Percentiles rank a stretch among this genome's conserved stretches.
Evolutionary conservation across 2,329 filamentous ascomycete species (phyloP).

Genomic region (Scleromitrula shiraiana): DNA sequence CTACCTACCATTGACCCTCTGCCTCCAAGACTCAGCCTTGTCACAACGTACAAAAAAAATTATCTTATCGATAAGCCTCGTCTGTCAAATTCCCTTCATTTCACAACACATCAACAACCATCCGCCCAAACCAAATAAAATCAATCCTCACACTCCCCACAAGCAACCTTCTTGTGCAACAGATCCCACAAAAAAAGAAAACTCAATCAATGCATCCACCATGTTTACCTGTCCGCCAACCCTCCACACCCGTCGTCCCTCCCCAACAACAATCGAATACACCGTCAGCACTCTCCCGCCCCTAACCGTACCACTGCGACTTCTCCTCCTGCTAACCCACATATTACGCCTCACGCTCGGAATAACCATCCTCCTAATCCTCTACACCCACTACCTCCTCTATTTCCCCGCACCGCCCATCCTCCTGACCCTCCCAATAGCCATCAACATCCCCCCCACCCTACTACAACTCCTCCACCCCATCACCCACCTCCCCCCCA

Average conservation of each 20-base stretch:
- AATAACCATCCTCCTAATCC: constrained; percentile 37
- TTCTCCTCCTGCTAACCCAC: constrained; percentile 38
- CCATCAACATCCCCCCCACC: constrained; percentile 30
- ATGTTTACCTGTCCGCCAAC: constrained; percentile 57
- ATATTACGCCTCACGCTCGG: constrained; percentile 35
- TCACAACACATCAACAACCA: neutral
- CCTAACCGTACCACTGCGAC: constrained; percentile 39
- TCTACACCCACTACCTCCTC: constrained; percentile 41
- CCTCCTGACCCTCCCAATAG: constrained; percentile 27
- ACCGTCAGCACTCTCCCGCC: constrained; percentile 74
- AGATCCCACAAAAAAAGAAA: no score
- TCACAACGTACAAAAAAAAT: no score
- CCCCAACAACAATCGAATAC: constrained; percentile 86
- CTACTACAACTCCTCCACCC: constrained; percentile 35
- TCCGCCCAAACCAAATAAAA: neutral
- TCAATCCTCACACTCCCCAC: neutral
- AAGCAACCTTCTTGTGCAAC: neutral
- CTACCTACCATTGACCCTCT: no score
- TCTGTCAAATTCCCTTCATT: constrained; percentile 6
- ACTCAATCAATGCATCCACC: constrained; percentile 9
- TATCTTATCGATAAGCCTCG: neutral
- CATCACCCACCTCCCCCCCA: constrained; percentile 30
- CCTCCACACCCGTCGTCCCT: constrained; percentile 59
- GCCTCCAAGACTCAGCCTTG: no score
- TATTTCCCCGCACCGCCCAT: constrained; percentile 17